Percentiles rank a stretch among this genome's conserved stretches.
Conservation (phyloP, 1,139 yeast species). For the Nadsonia starkeyi-henricii region DNA sequence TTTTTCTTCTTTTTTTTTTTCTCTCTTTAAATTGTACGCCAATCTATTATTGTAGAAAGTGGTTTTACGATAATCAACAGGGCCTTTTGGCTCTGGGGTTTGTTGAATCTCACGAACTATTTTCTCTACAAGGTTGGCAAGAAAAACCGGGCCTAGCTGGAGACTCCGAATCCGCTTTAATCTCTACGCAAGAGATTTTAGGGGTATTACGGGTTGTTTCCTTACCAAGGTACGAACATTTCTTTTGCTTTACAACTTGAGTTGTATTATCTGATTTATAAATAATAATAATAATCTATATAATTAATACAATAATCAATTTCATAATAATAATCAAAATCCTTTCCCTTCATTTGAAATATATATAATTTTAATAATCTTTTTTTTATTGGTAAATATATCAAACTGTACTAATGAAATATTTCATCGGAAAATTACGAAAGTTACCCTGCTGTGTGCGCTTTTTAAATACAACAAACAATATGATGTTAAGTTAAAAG, state of each 20-base stretch:
- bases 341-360: too few relatives aligned
- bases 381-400: too few relatives aligned
- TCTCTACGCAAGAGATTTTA: not conserved
- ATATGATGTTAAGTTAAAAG: too few relatives aligned
- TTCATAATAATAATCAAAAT: too few relatives aligned
- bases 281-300: too few relatives aligned
- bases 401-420: too few relatives aligned
- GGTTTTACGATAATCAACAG: not conserved
- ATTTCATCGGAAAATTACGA: too few relatives aligned
- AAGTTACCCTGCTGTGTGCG: too few relatives aligned
- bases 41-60: not conserved
- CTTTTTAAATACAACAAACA: too few relatives aligned
- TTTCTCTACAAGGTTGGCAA: not conserved
- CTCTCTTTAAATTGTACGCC: not conserved
- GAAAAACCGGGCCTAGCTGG: not conserved
- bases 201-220: not conserved
- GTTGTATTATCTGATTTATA: too few relatives aligned
- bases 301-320: too few relatives aligned
- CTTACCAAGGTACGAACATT: not conserved
- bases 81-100: not conserved
- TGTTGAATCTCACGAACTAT: not conserved
- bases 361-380: too few relatives aligned
- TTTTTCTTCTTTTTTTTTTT: not conserved
- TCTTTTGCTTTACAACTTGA: not conserved
- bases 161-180: not conserved